Evolutionary conservation across 805 yeast species (phyloP), one percentile per base, ranked within the genome.

Genomic region (Sugiyamaella smithiae): DNA sequence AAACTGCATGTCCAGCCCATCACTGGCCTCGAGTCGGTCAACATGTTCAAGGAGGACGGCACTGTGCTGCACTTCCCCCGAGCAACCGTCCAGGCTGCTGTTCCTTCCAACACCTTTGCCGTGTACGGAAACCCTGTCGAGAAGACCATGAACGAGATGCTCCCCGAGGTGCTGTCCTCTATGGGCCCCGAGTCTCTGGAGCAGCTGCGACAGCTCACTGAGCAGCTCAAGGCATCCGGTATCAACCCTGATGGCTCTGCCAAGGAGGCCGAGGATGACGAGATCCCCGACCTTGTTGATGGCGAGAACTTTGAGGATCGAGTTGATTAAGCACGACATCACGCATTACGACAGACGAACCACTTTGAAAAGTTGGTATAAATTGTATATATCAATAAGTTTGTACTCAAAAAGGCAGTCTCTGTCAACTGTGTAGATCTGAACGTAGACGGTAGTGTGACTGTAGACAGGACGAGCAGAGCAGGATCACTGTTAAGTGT

Each of bases 41-140:
- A 90, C 82, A 87, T 91, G 79, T 90, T 93, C 86, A 85, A 79
- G 73, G 96, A 88, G 57, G 97, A 91, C 71, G 97, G 97, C 68
- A 85, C 84, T 68, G 97, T 93, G 57, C 76, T 91, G 72, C 97
- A 91, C 77, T 88, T 93, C 81, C 82, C 86, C 79, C 85, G 93
- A 72, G 97, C 93, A 60, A 95, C 93, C 74, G 93, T 90, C 57
- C 97, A 91, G 77, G 87, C 87, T 61, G 88, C 97, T 63, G 82
- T 87, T 63, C 84, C 83, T 65, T 77, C 84, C 78, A 90, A 91
- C 82, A 85, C 96, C 58, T 87, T 84, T 70, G 95, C 95, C 62
- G 84, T 93, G 79, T 85, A 88, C 71, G 99, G 99, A 71, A 82
- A 84, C 72, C 87, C 96, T 57, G 93, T 88, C 73, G 93, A 88